Evolutionary conservation across 805 yeast genomes (phyloP).

Genomic region (Yarrowia deformans): DNA sequence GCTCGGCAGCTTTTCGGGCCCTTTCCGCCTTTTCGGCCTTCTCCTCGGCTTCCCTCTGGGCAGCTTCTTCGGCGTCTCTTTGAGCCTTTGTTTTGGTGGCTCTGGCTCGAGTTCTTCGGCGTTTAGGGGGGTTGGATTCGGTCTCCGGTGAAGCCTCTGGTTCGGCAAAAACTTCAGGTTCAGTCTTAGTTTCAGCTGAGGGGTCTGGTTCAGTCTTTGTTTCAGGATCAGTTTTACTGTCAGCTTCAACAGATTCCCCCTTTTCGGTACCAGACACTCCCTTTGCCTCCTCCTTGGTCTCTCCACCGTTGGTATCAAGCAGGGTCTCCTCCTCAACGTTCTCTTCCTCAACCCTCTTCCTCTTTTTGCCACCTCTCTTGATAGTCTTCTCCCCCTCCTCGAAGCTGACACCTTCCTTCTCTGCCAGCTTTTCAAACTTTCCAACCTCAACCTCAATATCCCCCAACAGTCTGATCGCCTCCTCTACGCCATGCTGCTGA

Average conservation of each 20-base stretch:
- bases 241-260: background rate
- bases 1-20: background rate
- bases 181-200: background rate
- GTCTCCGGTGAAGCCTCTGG: background rate
- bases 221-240: background rate
- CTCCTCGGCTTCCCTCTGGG: slow-evolving; percentile 7
- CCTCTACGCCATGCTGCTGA: slow-evolving; percentile 31
- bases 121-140: background rate
- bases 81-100: slow-evolving; percentile 2
- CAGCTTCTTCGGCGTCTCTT: slow-evolving; percentile 6
- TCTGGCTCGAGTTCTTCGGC: background rate
- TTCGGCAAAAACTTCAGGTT: background rate
- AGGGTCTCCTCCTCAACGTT: background rate
- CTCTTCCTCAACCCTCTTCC: slow-evolving; percentile 10
- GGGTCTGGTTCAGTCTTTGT: background rate
- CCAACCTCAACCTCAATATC: slow-evolving; percentile 63
- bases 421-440: slow-evolving; percentile 53
- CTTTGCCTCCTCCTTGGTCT: background rate
- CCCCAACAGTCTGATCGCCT: slow-evolving; percentile 54
- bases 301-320: background rate
- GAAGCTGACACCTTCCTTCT: background rate
- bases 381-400: no score
- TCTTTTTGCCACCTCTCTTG: background rate
- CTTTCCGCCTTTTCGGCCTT: background rate
- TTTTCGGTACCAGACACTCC: no score